These are phyloP conservation scores for Pyrenula aspistea DNA, from an alignment of 495 filamentous ascomycete species.

Conservation along the genomic window DNA sequence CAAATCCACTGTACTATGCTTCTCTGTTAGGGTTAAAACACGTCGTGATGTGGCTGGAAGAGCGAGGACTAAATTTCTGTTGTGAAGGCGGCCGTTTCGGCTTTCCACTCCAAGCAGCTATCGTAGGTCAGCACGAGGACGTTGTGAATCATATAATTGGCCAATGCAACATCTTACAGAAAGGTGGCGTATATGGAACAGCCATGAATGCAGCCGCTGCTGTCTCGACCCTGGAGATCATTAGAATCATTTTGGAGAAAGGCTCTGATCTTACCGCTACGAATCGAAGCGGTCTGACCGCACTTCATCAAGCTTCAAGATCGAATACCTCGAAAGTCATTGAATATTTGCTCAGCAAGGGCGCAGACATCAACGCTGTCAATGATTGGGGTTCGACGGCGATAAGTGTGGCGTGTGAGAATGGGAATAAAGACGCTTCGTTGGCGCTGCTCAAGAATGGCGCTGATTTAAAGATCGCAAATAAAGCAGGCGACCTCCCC, in stretches of 20 bases:
- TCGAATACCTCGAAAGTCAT: not conserved
- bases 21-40: slow-evolving; percentile 6
- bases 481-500: slow-evolving; percentile 16
- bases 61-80: not conserved
- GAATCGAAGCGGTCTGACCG: not conserved
- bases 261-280: not conserved
- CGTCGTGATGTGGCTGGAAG: slow-evolving; percentile 1
- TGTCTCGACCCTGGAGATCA: slow-evolving; percentile 1
- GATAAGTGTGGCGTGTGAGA: not conserved
- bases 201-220: slow-evolving; percentile 7
- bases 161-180: not conserved
- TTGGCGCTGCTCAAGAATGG: slow-evolving; percentile 26
- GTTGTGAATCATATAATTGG: not conserved
- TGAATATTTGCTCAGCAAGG: not conserved
- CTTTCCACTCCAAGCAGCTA: not conserved
- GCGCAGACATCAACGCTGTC: slow-evolving; percentile 1
- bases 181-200: slow-evolving; percentile 1
- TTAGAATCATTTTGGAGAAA: slow-evolving; percentile 1
- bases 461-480: slow-evolving; percentile 26
- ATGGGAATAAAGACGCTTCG: slow-evolving; percentile 14
- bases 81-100: not conserved
- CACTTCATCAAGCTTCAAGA: not conserved
- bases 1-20: slow-evolving; percentile 8
- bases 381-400: not conserved
- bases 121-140: not conserved